Base-by-base conservation (phyloP, 2,329 filamentous ascomycete genomes). In the Penicillium frequentans region DNA sequence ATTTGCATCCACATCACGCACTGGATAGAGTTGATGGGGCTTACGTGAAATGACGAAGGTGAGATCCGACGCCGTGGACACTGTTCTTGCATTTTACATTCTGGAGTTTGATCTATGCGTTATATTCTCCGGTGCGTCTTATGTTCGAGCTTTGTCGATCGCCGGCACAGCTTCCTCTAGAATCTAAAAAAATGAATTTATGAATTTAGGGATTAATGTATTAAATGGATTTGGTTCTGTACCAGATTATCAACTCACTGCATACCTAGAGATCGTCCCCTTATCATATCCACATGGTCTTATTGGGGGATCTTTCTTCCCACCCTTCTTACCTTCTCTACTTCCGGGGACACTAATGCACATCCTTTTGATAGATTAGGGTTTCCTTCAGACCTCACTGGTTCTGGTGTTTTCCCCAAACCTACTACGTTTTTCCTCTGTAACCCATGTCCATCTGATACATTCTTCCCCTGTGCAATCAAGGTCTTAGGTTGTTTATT, bases 401-500 rank as follows among this genome's bases (percentile, higher is more conserved):
- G 39, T 24, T 45, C 27, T 35, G 42, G 23, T 23, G 26, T 16
- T 29, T 52, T 19, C 1, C 19, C 49, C 37, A n/a, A 39, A 43
- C 48, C n/a, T 39, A 27, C 23, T n/a, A 27, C 29, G n/a, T 35
- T 24, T 31, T 55, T 19, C 31, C 55, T 35, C 60, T 64, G 64
- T 65, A 64, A 64, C 62, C 64, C 47, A 53, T 54, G 56, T 51
- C 56, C 64, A 65, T 66, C 60, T 66, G 64, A 66, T 66, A 66
- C 64, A 65, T 64, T 64, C 64, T 37, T 57, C n/a, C 50, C 58
- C 47, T 55, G 49, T 60, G 42, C 50, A 44, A 53, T 53, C 57
- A 61, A 59, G 46, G 31, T 37, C 33, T 37, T 16, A 31, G n/a
- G 13, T 33, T 43, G n/a, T 31, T 44, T 33, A 44, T 43, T 24